Evolutionary conservation across 2,329 filamentous ascomycete genomes (phyloP).

Genomic region (Fragosphaeria purpurea): DNA sequence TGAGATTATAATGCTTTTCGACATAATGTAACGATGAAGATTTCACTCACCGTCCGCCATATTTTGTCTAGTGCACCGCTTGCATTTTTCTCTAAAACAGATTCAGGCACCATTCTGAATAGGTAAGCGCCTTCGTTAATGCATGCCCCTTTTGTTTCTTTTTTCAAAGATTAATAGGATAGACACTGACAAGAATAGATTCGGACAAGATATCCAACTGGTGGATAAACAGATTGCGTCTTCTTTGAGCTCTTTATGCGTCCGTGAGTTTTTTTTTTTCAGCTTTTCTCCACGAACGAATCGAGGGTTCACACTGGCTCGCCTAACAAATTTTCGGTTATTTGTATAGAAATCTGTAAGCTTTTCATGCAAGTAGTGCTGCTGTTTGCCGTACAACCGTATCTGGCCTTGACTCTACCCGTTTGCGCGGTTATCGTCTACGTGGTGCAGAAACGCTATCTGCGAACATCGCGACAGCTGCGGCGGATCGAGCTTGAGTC

Average conservation of each 20-base stretch:
- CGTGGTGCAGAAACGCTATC: conserved; percentile 38
- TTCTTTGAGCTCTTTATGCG: conserved; percentile 22
- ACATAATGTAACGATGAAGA: not conserved
- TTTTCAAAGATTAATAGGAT: conserved; percentile 1
- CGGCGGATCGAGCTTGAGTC: conserved; percentile 46
- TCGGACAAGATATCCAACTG: conserved; percentile 34
- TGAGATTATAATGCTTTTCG: conserved; percentile 9
- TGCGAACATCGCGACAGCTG: conserved; percentile 46
- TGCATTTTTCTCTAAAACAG: conserved; percentile 28
- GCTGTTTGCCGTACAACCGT: conserved; percentile 34
- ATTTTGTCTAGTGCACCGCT: conserved; percentile 25
- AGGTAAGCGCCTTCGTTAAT: conserved; percentile 17
- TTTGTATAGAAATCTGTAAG: conserved; percentile 26
- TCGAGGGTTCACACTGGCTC: too few species aligned
- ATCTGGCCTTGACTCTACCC: conserved; percentile 37
- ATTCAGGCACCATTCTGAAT: conserved; percentile 31
- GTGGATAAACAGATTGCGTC: conserved; percentile 32
- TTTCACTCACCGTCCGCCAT: not conserved
- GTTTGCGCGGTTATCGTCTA: conserved; percentile 31
- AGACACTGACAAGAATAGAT: conserved; percentile 17
- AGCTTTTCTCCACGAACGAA: conserved; percentile 6
- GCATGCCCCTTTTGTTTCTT: not conserved
- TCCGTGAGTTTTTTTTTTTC: conserved; percentile 21
- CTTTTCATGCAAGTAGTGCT: conserved; percentile 32
- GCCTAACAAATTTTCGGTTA: too few species aligned